Evolutionary conservation across 495 filamentous ascomycete genomes (phyloP).

Genomic region (Penicillium silybi): DNA sequence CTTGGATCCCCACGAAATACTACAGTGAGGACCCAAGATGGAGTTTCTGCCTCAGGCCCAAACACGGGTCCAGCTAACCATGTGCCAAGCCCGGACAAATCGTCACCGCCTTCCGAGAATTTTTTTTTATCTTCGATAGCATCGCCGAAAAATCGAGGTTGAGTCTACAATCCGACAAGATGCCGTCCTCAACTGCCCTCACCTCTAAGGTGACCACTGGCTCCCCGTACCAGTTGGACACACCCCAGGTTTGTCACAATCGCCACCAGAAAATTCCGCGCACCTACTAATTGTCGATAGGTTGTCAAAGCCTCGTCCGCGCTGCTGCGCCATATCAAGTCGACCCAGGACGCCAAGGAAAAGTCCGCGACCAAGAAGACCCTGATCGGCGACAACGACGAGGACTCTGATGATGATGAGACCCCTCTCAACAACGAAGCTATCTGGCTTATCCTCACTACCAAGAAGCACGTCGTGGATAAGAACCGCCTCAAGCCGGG

Average conservation of each 20-base stretch:
- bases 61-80: conserved; percentile 13
- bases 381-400: conserved; percentile 61
- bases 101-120: conserved; percentile 41
- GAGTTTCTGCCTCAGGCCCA: conserved; percentile 26
- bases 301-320: conserved; percentile 76
- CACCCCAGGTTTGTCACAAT: conserved; percentile 49
- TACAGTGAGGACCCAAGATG: neutral
- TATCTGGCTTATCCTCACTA: conserved; percentile 81
- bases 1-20: neutral
- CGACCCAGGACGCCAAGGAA: conserved; percentile 54
- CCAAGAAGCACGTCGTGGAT: conserved; percentile 82
- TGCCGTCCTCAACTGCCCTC: conserved; percentile 45
- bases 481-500: conserved; percentile 74
- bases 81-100: conserved; percentile 32
- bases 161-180: conserved; percentile 33
- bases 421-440: conserved; percentile 52
- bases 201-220: conserved; percentile 49
- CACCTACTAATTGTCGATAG: conserved; percentile 36
- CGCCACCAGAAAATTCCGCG: conserved; percentile 10
- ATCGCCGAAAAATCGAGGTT: conserved; percentile 32
- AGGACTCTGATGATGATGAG: conserved; percentile 40
- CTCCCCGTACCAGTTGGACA: conserved; percentile 64
- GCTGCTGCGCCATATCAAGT: conserved; percentile 74
- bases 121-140: conserved; percentile 36
- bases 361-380: conserved; percentile 62